These are phyloP conservation scores for Marasmius sp. DNA, from an alignment of 1,284 basidiomycete genomes.

Conservation along the genomic window DNA sequence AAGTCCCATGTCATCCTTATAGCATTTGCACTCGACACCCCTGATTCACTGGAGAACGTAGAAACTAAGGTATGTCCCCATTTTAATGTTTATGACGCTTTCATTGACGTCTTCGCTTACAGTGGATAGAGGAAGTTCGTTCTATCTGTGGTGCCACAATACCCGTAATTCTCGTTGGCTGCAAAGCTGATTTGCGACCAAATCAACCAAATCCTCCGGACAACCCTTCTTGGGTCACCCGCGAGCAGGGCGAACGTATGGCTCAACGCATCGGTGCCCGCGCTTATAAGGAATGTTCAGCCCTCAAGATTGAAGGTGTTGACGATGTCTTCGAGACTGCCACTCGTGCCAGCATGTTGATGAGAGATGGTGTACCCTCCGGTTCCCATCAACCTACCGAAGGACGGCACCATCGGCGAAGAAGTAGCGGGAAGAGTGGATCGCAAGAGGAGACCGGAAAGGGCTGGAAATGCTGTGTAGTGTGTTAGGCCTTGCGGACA, in stretches of 20 bases:
- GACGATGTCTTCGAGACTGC: slow-evolving; percentile 96
- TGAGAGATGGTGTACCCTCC: slow-evolving; percentile 77
- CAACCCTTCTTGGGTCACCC: slow-evolving; percentile 58
- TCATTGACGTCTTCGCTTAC: slow-evolving; percentile 12
- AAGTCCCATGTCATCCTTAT: slow-evolving; percentile 99
- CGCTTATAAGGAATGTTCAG: slow-evolving; percentile 91
- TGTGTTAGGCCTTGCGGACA: slow-evolving; percentile 39
- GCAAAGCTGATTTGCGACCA: slow-evolving; percentile 83
- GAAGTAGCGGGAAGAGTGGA: slow-evolving; percentile 47
- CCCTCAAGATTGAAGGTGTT: slow-evolving; percentile 89
- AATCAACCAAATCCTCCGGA: slow-evolving; percentile 43
- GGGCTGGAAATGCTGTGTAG: slow-evolving; percentile 58
- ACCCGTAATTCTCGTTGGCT: slow-evolving; percentile 84
- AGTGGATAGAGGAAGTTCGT: slow-evolving; percentile 98
- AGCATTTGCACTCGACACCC: slow-evolving; percentile 94
- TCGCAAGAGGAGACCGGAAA: slow-evolving; percentile 46
- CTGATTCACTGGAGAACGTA: slow-evolving; percentile 96
- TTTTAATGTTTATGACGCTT: neutral
- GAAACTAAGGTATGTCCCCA: slow-evolving; percentile 71
- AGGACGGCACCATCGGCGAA: slow-evolving; percentile 47
- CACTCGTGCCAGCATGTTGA: slow-evolving; percentile 91
- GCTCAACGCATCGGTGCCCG: slow-evolving; percentile 83
- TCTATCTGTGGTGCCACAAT: slow-evolving; percentile 85
- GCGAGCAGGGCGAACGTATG: slow-evolving; percentile 75
- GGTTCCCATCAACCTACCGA: slow-evolving; percentile 36